A percentile compares a stretch with the other conserved stretches of the same genome.
phyloP scores from a whole-genome alignment of 2,329 filamentous ascomycete genomes.

The Neonectria punicea region DNA sequence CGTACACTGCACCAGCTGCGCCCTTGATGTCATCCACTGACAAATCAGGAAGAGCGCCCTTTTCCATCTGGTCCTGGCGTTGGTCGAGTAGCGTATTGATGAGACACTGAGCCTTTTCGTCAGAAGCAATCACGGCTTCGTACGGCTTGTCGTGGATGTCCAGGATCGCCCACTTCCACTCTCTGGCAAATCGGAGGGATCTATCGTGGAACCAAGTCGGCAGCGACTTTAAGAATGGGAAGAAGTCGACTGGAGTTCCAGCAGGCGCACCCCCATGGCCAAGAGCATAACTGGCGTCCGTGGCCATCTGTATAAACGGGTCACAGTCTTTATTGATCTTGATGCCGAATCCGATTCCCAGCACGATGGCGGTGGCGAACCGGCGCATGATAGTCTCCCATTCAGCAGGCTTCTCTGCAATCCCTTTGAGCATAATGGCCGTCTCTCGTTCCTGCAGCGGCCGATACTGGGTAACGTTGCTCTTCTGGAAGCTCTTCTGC shows the following conservation, averaged over 20 bases:
- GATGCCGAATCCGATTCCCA: slow-evolving; percentile 57
- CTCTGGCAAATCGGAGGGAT: slow-evolving; percentile 43
- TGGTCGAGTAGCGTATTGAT: slow-evolving; percentile 43
- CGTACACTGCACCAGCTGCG: slow-evolving; percentile 18
- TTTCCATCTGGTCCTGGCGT: slow-evolving; percentile 36
- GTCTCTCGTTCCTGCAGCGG: slow-evolving; percentile 51
- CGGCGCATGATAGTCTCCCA: slow-evolving; percentile 53
- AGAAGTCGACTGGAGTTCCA: slow-evolving; percentile 58
- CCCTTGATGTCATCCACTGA: slow-evolving; percentile 31
- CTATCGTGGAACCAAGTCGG: slow-evolving; percentile 50
- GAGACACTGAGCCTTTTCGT: slow-evolving; percentile 45
- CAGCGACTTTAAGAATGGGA: slow-evolving; percentile 56
- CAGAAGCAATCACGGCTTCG: slow-evolving; percentile 47
- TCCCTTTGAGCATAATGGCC: slow-evolving; percentile 42
- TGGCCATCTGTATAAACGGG: slow-evolving; percentile 53
- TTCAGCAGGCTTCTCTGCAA: slow-evolving; percentile 44
- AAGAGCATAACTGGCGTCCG: slow-evolving; percentile 44
- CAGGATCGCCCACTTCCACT: slow-evolving; percentile 48
- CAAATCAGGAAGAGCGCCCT: slow-evolving; percentile 46
- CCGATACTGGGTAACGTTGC: slow-evolving; percentile 48
- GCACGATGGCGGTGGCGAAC: slow-evolving; percentile 54
- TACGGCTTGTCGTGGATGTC: slow-evolving; percentile 58
- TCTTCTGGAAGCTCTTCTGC: slow-evolving; percentile 55
- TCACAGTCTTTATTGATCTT: slow-evolving; percentile 49
- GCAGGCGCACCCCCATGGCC: slow-evolving; percentile 45